Conservation (phyloP, 768 basidiomycete genomes). For the Termitomyces sp. region DNA sequence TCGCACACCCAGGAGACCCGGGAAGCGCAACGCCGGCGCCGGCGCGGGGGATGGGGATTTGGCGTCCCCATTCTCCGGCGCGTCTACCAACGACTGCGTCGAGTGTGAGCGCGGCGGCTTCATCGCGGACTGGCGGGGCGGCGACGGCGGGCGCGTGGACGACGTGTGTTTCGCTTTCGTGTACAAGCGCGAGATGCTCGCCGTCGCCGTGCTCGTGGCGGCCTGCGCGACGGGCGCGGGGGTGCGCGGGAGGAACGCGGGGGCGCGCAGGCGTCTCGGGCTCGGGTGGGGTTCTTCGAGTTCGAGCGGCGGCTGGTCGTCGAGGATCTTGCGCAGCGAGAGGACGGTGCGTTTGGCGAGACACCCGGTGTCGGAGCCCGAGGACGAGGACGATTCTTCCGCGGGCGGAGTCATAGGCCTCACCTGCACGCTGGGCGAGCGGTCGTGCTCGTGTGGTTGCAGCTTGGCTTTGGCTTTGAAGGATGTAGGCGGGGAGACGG, state of each 20-base stretch:
- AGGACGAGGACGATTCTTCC: slow-evolving; percentile 46
- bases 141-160: slow-evolving; percentile 59
- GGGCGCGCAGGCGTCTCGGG: slow-evolving; percentile 19
- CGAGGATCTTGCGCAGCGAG: slow-evolving; percentile 67
- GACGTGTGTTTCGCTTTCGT: slow-evolving; percentile 54
- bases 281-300: neutral
- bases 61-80: neutral
- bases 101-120: slow-evolving; percentile 19
- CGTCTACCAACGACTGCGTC: neutral
- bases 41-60: slow-evolving; percentile 17
- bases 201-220: slow-evolving; percentile 71
- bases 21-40: slow-evolving; percentile 15
- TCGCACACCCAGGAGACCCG: neutral
- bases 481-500: slow-evolving; percentile 4
- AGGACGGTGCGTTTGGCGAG: slow-evolving; percentile 60
- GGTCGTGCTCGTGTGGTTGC: slow-evolving; percentile 5
- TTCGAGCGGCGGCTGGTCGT: slow-evolving; percentile 38
- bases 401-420: slow-evolving; percentile 47
- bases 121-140: slow-evolving; percentile 45
- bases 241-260: slow-evolving; percentile 40
- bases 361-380: slow-evolving; percentile 48
- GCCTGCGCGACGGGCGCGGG: slow-evolving; percentile 48
- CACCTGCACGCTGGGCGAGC: slow-evolving; percentile 17
- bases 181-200: slow-evolving; percentile 72
- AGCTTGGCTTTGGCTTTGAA: slow-evolving; percentile 7